Percentiles rank a stretch among this genome's conserved stretches.
These are phyloP conservation scores for Neurospora pannonica DNA, from an alignment of 495 filamentous ascomycete genomes.

Conservation along the genomic window DNA sequence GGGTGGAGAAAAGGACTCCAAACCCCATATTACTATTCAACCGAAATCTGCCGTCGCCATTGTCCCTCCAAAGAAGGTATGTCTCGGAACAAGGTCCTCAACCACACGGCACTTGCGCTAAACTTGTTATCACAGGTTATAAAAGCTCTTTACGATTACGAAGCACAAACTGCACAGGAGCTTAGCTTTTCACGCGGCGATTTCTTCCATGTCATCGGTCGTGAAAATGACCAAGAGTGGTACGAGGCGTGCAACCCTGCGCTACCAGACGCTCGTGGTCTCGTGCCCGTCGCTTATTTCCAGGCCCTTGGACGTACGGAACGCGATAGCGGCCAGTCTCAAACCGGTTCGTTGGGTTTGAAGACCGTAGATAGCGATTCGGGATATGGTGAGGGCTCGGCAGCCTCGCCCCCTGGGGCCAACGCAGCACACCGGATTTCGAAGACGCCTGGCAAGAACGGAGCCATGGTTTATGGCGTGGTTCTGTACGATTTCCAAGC, in stretches of 20 bases:
- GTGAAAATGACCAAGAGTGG: conserved; percentile 91
- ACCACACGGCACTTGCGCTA: conserved; percentile 11
- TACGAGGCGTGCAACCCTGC: conserved; percentile 98
- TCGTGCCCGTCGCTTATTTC: conserved; percentile 91
- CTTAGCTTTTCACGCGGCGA: conserved; percentile 88
- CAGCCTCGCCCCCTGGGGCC: conserved; percentile 24
- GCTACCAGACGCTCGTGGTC: conserved; percentile 74
- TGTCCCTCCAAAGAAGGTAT: conserved; percentile 91
- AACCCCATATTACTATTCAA: conserved; percentile 77
- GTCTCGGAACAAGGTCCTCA: conserved; percentile 15
- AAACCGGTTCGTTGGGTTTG: conserved; percentile 33
- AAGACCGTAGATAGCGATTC: conserved; percentile 58
- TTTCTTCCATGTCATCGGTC: conserved; percentile 96
- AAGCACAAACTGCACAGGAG: conserved; percentile 66
- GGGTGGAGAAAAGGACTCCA: conserved; percentile 62
- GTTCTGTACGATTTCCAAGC: conserved; percentile 97
- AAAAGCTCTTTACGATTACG: conserved; percentile 89
- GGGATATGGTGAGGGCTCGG: conserved; percentile 62
- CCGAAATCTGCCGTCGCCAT: conserved; percentile 94
- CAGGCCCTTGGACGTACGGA: conserved; percentile 84
- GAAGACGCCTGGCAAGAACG: conserved; percentile 52
- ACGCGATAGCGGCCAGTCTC: conserved; percentile 76
- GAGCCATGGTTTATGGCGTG: conserved; percentile 90
- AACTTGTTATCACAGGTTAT: conserved; percentile 61
- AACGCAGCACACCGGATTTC: conserved; percentile 32